Evolutionary conservation across 2,329 filamentous ascomycete genomes (phyloP), one percentile per base, ranked within the genome.

Genomic region (Sporothrix variecibatus): DNA sequence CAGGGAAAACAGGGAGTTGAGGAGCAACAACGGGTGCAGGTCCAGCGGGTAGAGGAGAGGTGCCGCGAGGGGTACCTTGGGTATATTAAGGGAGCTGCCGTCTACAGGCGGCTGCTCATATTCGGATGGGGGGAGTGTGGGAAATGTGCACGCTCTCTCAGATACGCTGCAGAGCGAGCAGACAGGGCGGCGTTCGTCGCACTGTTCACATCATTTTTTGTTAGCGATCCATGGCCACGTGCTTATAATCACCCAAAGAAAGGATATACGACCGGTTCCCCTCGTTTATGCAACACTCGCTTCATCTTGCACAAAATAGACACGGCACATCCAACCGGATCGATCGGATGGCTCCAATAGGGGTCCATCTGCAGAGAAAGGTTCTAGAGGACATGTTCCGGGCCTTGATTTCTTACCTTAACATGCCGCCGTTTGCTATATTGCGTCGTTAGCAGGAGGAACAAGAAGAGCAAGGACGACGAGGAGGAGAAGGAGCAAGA

Each of bases 381-480:
- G 20, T 1, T 49, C 43, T 6, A 49, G 15, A 49, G 12, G 43
- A 49, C 43, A 20, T 12, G 15, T 20, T 31, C 34, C 20, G 34
- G n/a, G 7, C 34, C 31, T 28, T 51, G 40, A 46, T 23, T 20
- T n/a, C 69, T 62, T 76, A 79, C 80, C 78, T 81, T 81, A 73
- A 81, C 78, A 71, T 81, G 80, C 4, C 80, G 78, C 38, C 77
- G 76, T 74, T 81, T 81, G 77, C 79, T 77, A 38, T 62, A 60
- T 31, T 51, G 40, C 11, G 38, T 17, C 28, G 38, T 56, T 49
- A 56, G 67, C 34, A 40, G 12, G 34, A 40, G 60, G 20, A 40
- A 23, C 1, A 11, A 23, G 1, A 28, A 28, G 53, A 34, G 28
- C 9, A 34, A 20, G 28, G 58, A 62, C 2, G 12, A n/a, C n/a